Conservation (phyloP, 2,329 filamentous ascomycete genomes). For the Paramyrothecium roridum region DNA sequence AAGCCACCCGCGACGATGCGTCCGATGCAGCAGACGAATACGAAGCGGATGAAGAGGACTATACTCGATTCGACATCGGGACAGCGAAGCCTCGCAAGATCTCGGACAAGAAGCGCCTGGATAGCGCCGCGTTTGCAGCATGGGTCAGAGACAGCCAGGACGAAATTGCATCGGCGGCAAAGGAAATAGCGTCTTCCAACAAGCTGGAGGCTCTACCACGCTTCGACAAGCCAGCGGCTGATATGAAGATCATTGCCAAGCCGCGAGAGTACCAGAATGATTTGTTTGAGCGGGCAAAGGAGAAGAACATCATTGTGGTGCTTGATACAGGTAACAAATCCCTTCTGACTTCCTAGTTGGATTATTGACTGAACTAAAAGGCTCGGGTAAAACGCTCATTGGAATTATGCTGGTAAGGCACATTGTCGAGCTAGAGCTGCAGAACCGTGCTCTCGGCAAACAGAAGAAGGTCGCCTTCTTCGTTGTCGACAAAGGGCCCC, state of each 20-base stretch:
- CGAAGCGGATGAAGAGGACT: slow-evolving; percentile 12
- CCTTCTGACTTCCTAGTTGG: fast-evolving
- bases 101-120: slow-evolving; percentile 45
- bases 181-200: neutral
- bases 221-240: neutral
- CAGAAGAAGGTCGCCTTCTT: slow-evolving; percentile 75
- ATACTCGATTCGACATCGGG: slow-evolving; percentile 23
- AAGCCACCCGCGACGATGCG: no score
- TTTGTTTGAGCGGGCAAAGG: slow-evolving; percentile 82
- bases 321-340: slow-evolving; percentile 70
- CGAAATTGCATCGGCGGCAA: slow-evolving; percentile 25
- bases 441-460: slow-evolving; percentile 60
- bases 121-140: slow-evolving; percentile 47
- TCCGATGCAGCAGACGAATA: neutral
- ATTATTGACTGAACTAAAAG: slow-evolving; percentile 32
- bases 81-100: slow-evolving; percentile 29
- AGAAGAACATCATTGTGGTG: slow-evolving; percentile 86
- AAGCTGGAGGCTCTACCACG: no score
- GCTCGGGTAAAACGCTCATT: slow-evolving; percentile 95
- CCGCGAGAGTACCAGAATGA: slow-evolving; percentile 91
- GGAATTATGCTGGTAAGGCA: slow-evolving; percentile 80
- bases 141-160: slow-evolving; percentile 34
- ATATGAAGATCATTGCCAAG: slow-evolving; percentile 62
- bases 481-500: slow-evolving; percentile 81
- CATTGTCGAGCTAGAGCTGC: slow-evolving; percentile 73